phyloP scores from a whole-genome alignment of 2,329 filamentous ascomycete genomes.

The Thielaviopsis cerberus region DNA sequence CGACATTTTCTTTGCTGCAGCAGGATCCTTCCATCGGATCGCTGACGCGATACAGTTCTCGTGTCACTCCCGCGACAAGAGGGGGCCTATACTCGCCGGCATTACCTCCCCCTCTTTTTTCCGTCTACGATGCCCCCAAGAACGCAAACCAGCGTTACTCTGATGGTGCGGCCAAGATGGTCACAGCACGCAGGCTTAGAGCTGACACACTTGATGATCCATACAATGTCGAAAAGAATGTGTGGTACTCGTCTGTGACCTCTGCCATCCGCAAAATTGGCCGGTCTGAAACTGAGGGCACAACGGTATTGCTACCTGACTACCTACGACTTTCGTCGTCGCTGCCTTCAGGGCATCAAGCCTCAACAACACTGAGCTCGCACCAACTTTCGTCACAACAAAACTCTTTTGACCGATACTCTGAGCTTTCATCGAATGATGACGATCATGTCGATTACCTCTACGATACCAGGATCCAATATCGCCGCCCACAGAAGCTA shows the following conservation, averaged over 20 bases:
- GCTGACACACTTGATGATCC: neutral
- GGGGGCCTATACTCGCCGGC: neutral
- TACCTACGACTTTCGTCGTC: neutral
- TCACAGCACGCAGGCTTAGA: neutral
- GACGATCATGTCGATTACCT: neutral
- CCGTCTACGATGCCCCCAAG: neutral
- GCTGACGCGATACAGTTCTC: conserved; percentile 2
- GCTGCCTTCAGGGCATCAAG: neutral
- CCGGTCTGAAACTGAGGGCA: neutral
- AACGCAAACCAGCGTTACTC: neutral
- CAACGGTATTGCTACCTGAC: neutral
- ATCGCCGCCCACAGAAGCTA: neutral
- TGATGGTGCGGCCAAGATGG: neutral
- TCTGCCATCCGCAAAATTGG: conserved; percentile 2
- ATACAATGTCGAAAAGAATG: neutral
- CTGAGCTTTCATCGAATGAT: conserved; percentile 1
- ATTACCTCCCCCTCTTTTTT: neutral
- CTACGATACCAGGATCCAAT: neutral
- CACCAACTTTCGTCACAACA: neutral
- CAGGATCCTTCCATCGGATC: conserved; percentile 1
- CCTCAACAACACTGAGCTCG: neutral
- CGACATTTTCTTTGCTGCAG: conserved; percentile 2
- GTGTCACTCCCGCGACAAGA: conserved; percentile 1
- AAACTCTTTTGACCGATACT: neutral
- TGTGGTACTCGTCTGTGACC: conserved; percentile 5